A percentile compares a stretch with the other conserved stretches of the same genome.
These are phyloP conservation scores for Aurinia saxatilis DNA, from an alignment of 345 rosid genomes.

Conservation along the genomic window DNA sequence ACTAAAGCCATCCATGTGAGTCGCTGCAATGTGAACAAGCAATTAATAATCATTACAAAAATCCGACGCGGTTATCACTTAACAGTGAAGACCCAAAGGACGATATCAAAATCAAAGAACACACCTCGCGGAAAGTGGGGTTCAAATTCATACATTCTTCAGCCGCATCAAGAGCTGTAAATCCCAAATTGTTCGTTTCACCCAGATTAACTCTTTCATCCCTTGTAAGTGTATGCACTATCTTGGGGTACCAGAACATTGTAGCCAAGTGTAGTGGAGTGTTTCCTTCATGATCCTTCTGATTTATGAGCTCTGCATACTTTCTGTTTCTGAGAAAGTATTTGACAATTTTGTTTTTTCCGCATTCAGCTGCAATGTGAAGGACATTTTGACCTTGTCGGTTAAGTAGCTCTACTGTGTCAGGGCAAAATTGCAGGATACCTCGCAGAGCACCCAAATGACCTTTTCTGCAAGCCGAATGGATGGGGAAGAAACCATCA, in stretches of 20 bases:
- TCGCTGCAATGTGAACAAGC: not conserved
- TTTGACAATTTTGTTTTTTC: not conserved
- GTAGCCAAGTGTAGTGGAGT: conserved; percentile 17
- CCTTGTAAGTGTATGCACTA: not conserved
- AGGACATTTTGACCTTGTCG: conserved; percentile 2
- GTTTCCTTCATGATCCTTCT: conserved; percentile 1
- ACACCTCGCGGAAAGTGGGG: conserved; percentile 7
- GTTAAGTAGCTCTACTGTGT: not conserved
- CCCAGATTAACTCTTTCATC: not conserved
- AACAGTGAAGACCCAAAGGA: no score
- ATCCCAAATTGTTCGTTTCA: not conserved
- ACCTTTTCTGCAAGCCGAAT: not conserved
- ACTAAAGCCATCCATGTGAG: conserved; percentile 5
- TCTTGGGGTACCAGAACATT: conserved; percentile 5
- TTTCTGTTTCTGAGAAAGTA: not conserved
- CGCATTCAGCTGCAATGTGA: conserved; percentile 6
- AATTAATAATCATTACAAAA: no score
- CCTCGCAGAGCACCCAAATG: not conserved
- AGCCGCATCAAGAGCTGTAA: conserved; percentile 11
- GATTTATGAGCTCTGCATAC: not conserved
- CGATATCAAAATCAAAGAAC: not conserved
- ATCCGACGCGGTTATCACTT: no score
- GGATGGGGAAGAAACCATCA: conserved; percentile 12
- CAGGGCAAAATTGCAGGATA: not conserved
- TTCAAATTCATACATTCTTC: not conserved